Conservation (phyloP, 2,329 filamentous ascomycete genomes). For the Aspergillus proliferans region DNA sequence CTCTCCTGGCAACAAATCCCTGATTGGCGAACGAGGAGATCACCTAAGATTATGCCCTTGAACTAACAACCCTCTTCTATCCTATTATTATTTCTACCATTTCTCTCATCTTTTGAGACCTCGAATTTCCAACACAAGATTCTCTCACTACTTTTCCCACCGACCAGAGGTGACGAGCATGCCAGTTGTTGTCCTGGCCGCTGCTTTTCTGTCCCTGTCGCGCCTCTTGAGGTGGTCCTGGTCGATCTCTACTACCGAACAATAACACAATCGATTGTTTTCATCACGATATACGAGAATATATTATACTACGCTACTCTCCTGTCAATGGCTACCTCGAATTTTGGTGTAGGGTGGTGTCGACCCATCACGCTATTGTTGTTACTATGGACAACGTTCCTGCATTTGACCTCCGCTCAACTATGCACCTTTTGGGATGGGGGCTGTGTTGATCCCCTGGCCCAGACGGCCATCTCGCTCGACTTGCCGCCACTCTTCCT, state of each 20-base stretch:
- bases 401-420: constrained; percentile 20
- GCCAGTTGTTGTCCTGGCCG: constrained; percentile 13
- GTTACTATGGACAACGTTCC: constrained; percentile 13
- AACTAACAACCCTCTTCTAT: neutral
- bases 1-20: neutral
- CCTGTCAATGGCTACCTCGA: constrained; percentile 14
- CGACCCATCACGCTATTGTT: constrained; percentile 10
- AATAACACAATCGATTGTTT: no score
- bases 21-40: neutral
- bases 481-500: constrained; percentile 29
- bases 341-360: constrained; percentile 6
- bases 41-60: neutral
- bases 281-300: constrained; percentile 1
- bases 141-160: neutral
- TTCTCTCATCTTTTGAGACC: neutral
- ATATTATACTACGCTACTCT: neutral
- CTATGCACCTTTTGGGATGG: constrained; percentile 31
- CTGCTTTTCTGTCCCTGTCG: constrained; percentile 11
- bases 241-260: constrained; percentile 10
- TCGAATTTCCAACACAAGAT: neutral
- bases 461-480: constrained; percentile 30
- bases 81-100: neutral
- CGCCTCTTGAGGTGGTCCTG: constrained; percentile 17
- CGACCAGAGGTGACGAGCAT: constrained; percentile 12
- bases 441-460: constrained; percentile 32